Conservation (phyloP, 2,329 filamentous ascomycete genomes). For the Clonostachys byssicola region DNA sequence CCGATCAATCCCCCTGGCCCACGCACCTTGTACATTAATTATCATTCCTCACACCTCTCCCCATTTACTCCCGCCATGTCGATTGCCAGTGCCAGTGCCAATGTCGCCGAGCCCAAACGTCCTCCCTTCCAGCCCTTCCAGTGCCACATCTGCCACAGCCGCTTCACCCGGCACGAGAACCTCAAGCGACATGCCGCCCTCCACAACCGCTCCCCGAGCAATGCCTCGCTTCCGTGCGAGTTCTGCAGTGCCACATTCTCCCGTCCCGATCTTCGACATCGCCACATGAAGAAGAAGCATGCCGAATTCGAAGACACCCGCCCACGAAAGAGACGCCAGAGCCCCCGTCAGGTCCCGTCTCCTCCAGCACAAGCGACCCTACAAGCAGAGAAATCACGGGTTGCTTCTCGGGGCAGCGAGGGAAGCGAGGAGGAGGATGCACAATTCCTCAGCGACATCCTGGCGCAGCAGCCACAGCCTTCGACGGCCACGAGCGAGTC, state of each 20-base stretch:
- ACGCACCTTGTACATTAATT: no score
- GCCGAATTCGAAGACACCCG: background rate
- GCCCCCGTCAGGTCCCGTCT: background rate
- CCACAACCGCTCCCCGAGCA: conserved; percentile 22
- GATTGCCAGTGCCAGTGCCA: no score
- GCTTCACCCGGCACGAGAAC: conserved; percentile 14
- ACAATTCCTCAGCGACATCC: background rate
- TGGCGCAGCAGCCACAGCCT: background rate
- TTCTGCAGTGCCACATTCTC: conserved; percentile 33
- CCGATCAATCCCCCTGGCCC: no score
- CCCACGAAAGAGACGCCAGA: background rate
- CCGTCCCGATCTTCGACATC: conserved; percentile 27
- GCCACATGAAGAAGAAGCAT: conserved; percentile 36
- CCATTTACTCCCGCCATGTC: no score
- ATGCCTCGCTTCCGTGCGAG: conserved; percentile 22
- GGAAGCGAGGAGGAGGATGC: background rate
- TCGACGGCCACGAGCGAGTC: background rate
- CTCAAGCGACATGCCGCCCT: conserved; percentile 31
- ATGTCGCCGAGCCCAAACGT: no score
- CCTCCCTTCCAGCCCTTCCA: conserved; percentile 27
- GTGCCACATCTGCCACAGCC: conserved; percentile 27
- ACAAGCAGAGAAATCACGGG: no score
- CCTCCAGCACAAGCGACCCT: background rate
- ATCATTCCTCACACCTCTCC: no score
- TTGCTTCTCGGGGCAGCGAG: background rate